Evolutionary conservation across 2,329 filamentous ascomycete genomes (phyloP).

Genomic region (Plectosphaerella sp.): DNA sequence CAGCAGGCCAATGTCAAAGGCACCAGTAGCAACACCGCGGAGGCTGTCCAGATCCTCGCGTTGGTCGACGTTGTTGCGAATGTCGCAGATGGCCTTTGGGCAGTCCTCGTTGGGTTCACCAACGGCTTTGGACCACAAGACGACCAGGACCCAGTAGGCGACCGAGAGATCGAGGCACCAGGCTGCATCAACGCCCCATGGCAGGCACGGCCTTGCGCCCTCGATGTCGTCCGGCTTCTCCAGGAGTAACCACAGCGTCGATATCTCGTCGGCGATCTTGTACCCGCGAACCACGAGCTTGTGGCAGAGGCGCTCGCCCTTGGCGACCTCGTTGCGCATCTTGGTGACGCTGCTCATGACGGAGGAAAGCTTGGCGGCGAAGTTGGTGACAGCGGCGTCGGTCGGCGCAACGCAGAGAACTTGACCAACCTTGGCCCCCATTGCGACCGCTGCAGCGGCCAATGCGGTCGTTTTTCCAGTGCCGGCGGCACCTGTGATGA

Average conservation of each 20-base stretch:
- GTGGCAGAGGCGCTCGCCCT: background rate
- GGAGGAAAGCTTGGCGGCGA: conserved; percentile 3
- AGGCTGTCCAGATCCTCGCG: no score
- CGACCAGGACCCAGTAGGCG: background rate
- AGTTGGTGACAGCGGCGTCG: conserved; percentile 10
- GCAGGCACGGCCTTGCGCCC: background rate
- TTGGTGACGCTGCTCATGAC: background rate
- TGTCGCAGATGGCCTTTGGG: conserved; percentile 12
- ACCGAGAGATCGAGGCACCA: conserved; percentile 3
- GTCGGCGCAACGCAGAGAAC: conserved; percentile 11
- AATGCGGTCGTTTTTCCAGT: conserved; percentile 10
- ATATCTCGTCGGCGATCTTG: background rate
- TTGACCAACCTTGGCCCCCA: conserved; percentile 4
- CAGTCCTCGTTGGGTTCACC: background rate
- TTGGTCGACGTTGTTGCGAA: conserved; percentile 1
- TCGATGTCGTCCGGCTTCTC: background rate
- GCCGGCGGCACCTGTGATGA: conserved; percentile 2
- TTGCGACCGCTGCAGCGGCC: background rate
- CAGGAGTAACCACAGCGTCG: conserved; percentile 2
- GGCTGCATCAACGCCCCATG: no score
- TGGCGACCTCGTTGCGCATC: background rate
- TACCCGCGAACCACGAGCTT: conserved; percentile 6
- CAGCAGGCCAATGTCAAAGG: no score
- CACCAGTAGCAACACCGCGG: conserved; percentile 3
- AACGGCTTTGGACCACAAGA: background rate